A percentile compares a stretch with the other conserved stretches of the same genome.
Conservation (phyloP, 305 asterid species). For the Fraxinus nigra region DNA sequence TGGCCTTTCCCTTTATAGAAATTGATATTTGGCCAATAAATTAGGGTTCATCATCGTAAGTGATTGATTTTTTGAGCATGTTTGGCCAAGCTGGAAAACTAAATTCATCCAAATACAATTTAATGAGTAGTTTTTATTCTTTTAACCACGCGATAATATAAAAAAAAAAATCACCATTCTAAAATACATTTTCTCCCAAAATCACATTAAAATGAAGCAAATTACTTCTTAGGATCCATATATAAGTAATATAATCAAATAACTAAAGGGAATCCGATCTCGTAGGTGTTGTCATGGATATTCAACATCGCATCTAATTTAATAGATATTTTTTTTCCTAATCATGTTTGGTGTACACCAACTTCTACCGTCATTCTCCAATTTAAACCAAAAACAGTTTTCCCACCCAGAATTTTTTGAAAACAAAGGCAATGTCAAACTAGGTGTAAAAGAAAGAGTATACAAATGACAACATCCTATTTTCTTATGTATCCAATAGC, state of each 20-base stretch:
- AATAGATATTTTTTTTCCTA: neutral
- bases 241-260: neutral
- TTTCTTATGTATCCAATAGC: neutral
- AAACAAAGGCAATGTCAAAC: no score
- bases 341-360: no score
- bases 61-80: neutral
- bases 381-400: no score
- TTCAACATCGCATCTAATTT: neutral
- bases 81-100: neutral
- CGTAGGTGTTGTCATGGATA: neutral
- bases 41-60: neutral
- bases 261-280: neutral
- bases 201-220: no score
- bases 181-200: no score
- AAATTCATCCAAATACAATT: neutral
- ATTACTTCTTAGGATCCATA: neutral
- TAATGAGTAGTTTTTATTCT: neutral
- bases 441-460: no score
- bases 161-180: no score
- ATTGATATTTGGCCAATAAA: conserved; percentile 11
- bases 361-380: no score
- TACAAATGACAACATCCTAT: no score
- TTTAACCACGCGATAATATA: no score
- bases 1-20: conserved; percentile 40
- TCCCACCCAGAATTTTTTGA: no score